Percentiles rank a stretch among this genome's conserved stretches.
Evolutionary conservation across 345 rosid species (phyloP).

Genomic region (Eucalyptus pauciflora): DNA sequence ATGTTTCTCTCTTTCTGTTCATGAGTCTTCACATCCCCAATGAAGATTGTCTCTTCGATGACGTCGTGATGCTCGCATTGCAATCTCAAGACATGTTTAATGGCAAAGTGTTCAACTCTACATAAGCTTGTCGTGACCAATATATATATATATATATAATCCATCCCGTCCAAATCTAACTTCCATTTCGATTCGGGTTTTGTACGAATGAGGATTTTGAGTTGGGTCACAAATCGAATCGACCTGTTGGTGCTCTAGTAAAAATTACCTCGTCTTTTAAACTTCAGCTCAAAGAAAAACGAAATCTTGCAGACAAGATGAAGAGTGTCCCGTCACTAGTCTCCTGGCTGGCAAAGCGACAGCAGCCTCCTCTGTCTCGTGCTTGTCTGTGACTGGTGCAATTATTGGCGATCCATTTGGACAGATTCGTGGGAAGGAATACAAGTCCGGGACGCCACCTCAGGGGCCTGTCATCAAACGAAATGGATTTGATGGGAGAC

Average conservation of each 20-base stretch:
- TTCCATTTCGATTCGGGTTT: too few species aligned
- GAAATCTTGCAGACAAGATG: not conserved
- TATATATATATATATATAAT: too few species aligned
- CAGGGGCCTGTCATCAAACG: not conserved
- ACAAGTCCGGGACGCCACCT: not conserved
- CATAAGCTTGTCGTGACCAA: too few species aligned
- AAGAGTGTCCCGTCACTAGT: not conserved
- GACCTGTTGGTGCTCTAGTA: too few species aligned
- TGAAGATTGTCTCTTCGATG: too few species aligned
- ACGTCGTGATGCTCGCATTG: fast-evolving
- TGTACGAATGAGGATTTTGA: too few species aligned
- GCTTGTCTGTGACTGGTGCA: not conserved
- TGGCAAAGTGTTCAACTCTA: too few species aligned
- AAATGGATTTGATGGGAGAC: not conserved
- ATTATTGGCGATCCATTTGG: not conserved
- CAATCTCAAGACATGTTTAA: too few species aligned
- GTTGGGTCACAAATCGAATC: too few species aligned
- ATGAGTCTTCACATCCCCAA: too few species aligned
- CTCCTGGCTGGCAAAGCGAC: not conserved
- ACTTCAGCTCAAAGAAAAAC: not conserved
- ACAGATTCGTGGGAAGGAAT: not conserved
- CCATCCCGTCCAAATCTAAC: too few species aligned
- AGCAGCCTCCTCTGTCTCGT: not conserved
- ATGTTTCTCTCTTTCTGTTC: too few species aligned
- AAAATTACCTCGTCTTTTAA: not conserved